Percentiles rank a stretch among this genome's conserved stretches.
phyloP scores from a whole-genome alignment of 495 filamentous ascomycete species.

The Sabuloglossum arenarium region DNA sequence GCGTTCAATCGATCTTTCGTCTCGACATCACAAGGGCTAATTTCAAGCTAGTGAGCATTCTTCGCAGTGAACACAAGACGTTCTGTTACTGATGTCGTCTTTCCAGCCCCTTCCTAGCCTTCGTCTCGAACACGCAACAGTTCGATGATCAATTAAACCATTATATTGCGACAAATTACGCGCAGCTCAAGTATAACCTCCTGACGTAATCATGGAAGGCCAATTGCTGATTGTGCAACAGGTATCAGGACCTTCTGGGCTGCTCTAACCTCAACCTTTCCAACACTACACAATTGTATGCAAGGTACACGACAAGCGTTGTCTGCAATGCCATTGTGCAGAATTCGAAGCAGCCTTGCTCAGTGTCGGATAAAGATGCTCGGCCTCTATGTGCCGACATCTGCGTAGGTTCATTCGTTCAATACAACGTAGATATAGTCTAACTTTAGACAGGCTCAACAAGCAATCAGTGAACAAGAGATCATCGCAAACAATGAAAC shows the following conservation, averaged over 20 bases:
- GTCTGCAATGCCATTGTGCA: slow-evolving; percentile 93
- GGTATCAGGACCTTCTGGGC: slow-evolving; percentile 59
- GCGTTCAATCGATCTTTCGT: slow-evolving; percentile 71
- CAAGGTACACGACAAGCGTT: slow-evolving; percentile 78
- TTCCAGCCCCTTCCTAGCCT: slow-evolving; percentile 65
- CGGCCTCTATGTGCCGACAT: slow-evolving; percentile 74
- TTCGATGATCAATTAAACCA: slow-evolving; percentile 60
- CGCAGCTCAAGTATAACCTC: slow-evolving; percentile 42
- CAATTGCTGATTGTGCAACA: slow-evolving; percentile 16
- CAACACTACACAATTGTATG: slow-evolving; percentile 72
- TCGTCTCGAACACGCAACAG: slow-evolving; percentile 47
- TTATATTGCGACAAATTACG: slow-evolving; percentile 56
- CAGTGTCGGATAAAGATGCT: slow-evolving; percentile 36
- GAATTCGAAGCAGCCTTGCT: slow-evolving; percentile 58
- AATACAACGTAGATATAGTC: slow-evolving; percentile 3
- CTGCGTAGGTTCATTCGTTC: slow-evolving; percentile 41
- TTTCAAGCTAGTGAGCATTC: slow-evolving; percentile 57
- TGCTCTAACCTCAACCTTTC: slow-evolving; percentile 59
- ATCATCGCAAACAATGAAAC: slow-evolving; percentile 53
- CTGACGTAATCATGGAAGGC: slow-evolving; percentile 4
- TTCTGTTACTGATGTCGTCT: slow-evolving; percentile 8
- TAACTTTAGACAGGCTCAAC: slow-evolving; percentile 39
- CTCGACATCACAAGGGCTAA: slow-evolving; percentile 44
- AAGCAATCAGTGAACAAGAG: slow-evolving; percentile 70
- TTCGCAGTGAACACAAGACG: not conserved